phyloP scores from a whole-genome alignment of 768 basidiomycete species.

The Podaxis sp. region DNA sequence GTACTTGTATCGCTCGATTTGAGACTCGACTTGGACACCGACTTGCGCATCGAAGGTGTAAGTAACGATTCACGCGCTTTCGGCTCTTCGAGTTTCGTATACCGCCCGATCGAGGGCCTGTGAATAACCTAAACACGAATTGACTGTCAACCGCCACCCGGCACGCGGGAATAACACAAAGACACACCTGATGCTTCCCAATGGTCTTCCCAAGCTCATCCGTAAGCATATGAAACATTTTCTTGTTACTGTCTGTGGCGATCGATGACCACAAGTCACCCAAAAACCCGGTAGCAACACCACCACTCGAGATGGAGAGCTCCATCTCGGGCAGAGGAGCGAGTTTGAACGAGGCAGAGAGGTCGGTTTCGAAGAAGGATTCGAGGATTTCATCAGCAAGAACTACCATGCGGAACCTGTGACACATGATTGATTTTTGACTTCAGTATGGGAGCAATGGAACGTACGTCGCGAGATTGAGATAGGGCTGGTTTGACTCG shows the following conservation, averaged over 20 bases:
- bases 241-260: slow-evolving; percentile 88
- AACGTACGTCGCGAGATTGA: slow-evolving; percentile 81
- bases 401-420: slow-evolving; percentile 96
- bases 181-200: slow-evolving; percentile 79
- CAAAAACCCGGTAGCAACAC: slow-evolving; percentile 51
- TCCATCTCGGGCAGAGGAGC: slow-evolving; percentile 68
- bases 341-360: slow-evolving; percentile 83
- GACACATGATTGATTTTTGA: neutral
- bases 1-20: slow-evolving; percentile 6
- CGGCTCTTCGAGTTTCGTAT: slow-evolving; percentile 81
- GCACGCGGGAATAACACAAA: neutral
- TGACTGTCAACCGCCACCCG: neutral
- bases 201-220: slow-evolving; percentile 95
- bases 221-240: slow-evolving; percentile 87
- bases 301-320: slow-evolving; percentile 37
- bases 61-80: slow-evolving; percentile 85
- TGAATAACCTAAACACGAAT: slow-evolving; percentile 48
- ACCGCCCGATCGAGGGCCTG: slow-evolving; percentile 82
- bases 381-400: slow-evolving; percentile 95
- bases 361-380: slow-evolving; percentile 92
- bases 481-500: slow-evolving; percentile 82
- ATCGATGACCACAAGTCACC: slow-evolving; percentile 90
- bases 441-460: neutral
- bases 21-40: slow-evolving; percentile 52
- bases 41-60: slow-evolving; percentile 61